These are phyloP conservation scores for Stagonosporopsis chrysanthemi DNA, from an alignment of 2,329 filamentous ascomycete species.

Conservation along the genomic window DNA sequence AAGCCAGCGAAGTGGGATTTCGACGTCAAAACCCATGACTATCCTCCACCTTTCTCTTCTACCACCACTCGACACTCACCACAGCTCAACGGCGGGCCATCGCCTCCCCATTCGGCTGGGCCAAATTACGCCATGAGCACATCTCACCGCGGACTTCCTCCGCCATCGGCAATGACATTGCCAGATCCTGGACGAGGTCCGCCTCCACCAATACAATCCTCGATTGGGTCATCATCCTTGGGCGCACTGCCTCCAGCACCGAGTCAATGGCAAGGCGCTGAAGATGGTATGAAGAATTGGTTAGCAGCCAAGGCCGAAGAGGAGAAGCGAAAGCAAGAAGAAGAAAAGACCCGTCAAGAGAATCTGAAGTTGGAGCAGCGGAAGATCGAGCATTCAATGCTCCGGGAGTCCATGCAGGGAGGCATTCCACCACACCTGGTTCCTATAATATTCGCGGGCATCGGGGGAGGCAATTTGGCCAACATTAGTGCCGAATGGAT, in stretches of 20 bases:
- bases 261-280: conserved; percentile 58
- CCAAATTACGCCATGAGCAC: conserved; percentile 57
- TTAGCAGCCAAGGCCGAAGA: conserved; percentile 61
- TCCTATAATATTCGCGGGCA: conserved; percentile 62
- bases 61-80: conserved; percentile 52
- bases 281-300: conserved; percentile 62
- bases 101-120: conserved; percentile 53
- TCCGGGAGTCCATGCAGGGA: conserved; percentile 60
- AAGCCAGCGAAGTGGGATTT: conserved; percentile 58
- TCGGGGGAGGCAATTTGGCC: conserved; percentile 57
- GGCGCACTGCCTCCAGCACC: conserved; percentile 56
- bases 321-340: conserved; percentile 62
- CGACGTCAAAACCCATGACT: conserved; percentile 59
- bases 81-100: conserved; percentile 50
- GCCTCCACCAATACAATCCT: conserved; percentile 38
- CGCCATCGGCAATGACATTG: conserved; percentile 61
- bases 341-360: conserved; percentile 62
- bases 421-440: conserved; percentile 61
- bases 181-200: conserved; percentile 55
- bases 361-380: conserved; percentile 59
- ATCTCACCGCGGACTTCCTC: conserved; percentile 62
- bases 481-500: conserved; percentile 59
- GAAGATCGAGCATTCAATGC: conserved; percentile 61
- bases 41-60: conserved; percentile 53
- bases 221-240: conserved; percentile 33